Percentiles rank a stretch among this genome's conserved stretches.
phyloP scores from a whole-genome alignment of 1,284 basidiomycete species.

The Cutaneotrichosporon mucoides region DNA sequence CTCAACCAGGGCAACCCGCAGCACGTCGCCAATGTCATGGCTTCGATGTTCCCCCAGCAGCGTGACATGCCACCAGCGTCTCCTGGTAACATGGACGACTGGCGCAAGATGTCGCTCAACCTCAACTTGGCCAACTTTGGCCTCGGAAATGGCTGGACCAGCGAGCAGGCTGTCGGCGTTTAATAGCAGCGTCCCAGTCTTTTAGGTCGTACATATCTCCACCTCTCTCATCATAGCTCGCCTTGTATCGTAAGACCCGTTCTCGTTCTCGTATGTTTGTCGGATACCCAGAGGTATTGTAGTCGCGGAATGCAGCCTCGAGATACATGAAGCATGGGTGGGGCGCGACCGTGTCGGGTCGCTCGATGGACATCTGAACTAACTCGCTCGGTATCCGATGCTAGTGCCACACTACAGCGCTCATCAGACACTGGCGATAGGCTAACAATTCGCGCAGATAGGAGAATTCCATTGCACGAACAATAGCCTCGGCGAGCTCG shows the following conservation, averaged over 20 bases:
- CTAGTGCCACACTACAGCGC: too few relatives aligned
- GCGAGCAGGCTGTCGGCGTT: constrained; percentile 16
- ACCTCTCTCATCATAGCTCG: neutral
- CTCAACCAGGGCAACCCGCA: constrained; percentile 3
- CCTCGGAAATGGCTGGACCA: constrained; percentile 1
- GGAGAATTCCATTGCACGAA: too few relatives aligned
- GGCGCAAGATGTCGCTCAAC: constrained; percentile 22
- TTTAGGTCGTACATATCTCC: neutral
- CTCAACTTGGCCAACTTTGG: constrained; percentile 1
- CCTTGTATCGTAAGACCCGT: neutral
- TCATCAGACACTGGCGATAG: too few relatives aligned
- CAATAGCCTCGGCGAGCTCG: too few relatives aligned
- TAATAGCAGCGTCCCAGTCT: neutral
- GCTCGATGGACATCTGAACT: too few relatives aligned
- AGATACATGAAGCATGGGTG: neutral
- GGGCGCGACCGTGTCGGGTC: too few relatives aligned
- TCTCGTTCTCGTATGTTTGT: constrained; percentile 1
- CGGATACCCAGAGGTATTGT: constrained; percentile 6
- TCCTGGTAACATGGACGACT: constrained; percentile 12
- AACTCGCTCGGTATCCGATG: too few relatives aligned
- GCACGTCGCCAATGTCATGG: constrained; percentile 27
- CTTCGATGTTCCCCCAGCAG: constrained; percentile 33
- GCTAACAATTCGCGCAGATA: too few relatives aligned
- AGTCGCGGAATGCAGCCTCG: constrained; percentile 1
- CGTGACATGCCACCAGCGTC: constrained; percentile 6